Evolutionary conservation across 768 basidiomycete genomes (phyloP).

Genomic region (Kwoniella bestiolae): DNA sequence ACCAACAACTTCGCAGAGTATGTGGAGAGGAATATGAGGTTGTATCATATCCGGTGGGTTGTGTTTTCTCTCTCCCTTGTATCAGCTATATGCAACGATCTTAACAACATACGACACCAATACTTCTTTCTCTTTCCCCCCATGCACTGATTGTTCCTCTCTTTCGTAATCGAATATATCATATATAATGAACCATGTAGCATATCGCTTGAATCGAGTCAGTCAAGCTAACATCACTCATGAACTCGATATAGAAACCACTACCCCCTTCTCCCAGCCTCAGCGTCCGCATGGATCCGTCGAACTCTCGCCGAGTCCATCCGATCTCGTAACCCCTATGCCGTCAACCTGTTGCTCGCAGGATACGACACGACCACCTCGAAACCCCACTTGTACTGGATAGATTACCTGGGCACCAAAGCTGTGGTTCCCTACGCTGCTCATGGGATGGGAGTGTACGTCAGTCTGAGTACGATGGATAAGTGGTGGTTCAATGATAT

Average conservation of each 20-base stretch:
- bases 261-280: constrained; percentile 82
- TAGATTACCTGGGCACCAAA: constrained; percentile 92
- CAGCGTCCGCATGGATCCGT: constrained; percentile 94
- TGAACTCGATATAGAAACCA: constrained; percentile 63
- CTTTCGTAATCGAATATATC: too few species aligned
- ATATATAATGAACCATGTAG: too few species aligned
- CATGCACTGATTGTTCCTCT: too few species aligned
- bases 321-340: constrained; percentile 82
- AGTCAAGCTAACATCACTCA: too few species aligned
- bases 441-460: constrained; percentile 93
- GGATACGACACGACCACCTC: constrained; percentile 78
- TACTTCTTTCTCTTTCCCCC: too few species aligned
- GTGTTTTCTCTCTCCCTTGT: not conserved
- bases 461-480: constrained; percentile 88
- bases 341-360: constrained; percentile 89
- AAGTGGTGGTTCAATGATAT: constrained; percentile 91
- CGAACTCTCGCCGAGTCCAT: constrained; percentile 84
- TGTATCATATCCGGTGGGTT: constrained; percentile 84
- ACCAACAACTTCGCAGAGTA: constrained; percentile 96
- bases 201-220: too few species aligned
- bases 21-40: constrained; percentile 90
- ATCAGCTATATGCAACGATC: too few species aligned
- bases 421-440: constrained; percentile 88
- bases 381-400: constrained; percentile 77
- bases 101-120: too few species aligned